Evolutionary conservation across 345 rosid genomes (phyloP), one percentile per base, ranked within the genome.

Genomic region (Firmiana major): DNA sequence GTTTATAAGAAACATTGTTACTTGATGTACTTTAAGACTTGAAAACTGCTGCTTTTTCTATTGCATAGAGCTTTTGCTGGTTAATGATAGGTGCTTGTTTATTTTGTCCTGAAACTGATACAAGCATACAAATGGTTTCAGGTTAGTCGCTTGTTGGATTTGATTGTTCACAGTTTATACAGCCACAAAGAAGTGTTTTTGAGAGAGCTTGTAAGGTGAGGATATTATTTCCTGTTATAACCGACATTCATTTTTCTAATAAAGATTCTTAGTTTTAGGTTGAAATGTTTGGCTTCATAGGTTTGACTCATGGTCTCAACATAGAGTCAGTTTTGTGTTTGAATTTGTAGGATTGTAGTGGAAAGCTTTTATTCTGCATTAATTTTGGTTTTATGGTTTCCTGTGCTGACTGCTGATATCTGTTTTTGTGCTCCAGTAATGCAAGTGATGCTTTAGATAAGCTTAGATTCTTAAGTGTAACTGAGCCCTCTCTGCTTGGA

Each of bases 361-460:
- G 1, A 5, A 63, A 69, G 16, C 28, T 9, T 68, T 22, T 3
- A 48, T 19, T 12, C 16, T 48, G 13, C 53, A 4, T 48, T 13
- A 13, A 5, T 48, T 13, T 48, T 12, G 53, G 53, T 48, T 48
- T 48, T 12, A 16, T 57, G 40, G 60, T 9, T 8, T 10, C 17
- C 16, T 60, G 9, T 26, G 64, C 46, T 6, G 34, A 67, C 10
- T 0, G 28, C 53, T 81, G 70, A 70, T 60, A 66, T 81, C n/a
- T 85, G 13, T 81, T 81, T 62, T 31, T 66, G n/a, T 86, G 26
- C 71, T 75, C 0, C 91, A 94, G 98, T 82, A 94, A 94, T 79
- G 98, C 97, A 43, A 94, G 98, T 83, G 98, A 94, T 91, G 98
- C 98, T 75, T 86, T 94, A 74, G 98, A 94, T 40, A 40, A 40